Conservation (phyloP, 2,329 filamentous ascomycete species). For the Aspergillus cejpii region DNA sequence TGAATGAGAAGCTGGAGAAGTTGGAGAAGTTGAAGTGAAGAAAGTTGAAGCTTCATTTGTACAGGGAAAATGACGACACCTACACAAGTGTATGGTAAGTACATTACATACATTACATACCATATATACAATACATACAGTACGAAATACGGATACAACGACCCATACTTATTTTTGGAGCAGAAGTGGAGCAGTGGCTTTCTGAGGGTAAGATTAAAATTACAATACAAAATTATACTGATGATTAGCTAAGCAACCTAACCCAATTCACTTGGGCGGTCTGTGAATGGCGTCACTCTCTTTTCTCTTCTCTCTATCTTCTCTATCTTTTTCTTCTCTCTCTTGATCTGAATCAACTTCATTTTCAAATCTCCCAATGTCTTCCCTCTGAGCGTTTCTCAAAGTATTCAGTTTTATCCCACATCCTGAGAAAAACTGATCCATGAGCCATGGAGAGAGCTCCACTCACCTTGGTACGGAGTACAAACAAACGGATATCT, state of each 20-base stretch:
- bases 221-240: neutral
- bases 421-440: too few species aligned
- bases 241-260: too few species aligned
- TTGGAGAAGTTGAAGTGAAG: too few species aligned
- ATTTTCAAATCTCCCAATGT: neutral
- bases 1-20: neutral
- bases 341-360: neutral
- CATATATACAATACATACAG: too few species aligned
- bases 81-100: neutral
- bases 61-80: neutral
- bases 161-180: neutral
- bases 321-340: neutral
- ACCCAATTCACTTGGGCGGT: slow-evolving; percentile 1
- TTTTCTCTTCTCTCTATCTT: neutral
- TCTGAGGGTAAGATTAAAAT: neutral
- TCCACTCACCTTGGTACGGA: slow-evolving; percentile 56
- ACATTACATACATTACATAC: too few species aligned
- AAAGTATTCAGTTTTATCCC: too few species aligned
- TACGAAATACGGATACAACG: neutral
- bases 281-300: slow-evolving; percentile 2
- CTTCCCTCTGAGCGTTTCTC: slow-evolving; percentile 2
- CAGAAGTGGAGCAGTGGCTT: neutral
- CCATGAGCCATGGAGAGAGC: slow-evolving; percentile 57
- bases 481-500: slow-evolving; percentile 33
- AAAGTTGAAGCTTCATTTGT: too few species aligned